Percentiles rank a stretch among this genome's conserved stretches.
These are phyloP conservation scores for Zelonia costaricensis DNA, from an alignment of 208 protist genomes.

Conservation along the genomic window DNA sequence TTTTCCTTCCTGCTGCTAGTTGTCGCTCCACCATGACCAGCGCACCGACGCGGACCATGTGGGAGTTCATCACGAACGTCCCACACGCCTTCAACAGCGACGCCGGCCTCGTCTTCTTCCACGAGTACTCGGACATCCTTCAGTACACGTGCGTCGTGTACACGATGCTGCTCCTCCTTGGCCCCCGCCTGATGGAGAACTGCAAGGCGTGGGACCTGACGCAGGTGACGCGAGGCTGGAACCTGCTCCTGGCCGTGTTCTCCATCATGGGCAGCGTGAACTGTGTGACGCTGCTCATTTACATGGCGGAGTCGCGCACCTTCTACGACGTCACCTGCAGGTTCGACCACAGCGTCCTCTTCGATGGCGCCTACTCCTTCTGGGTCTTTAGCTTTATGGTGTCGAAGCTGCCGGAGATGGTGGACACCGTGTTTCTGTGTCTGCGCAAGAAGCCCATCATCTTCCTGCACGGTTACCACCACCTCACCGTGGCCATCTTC, in stretches of 20 bases:
- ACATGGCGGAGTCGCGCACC: conserved; percentile 18
- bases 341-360: conserved; percentile 40
- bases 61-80: not conserved
- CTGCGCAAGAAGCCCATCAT: conserved; percentile 67
- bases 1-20: not conserved
- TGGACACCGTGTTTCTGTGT: conserved; percentile 72
- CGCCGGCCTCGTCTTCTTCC: conserved; percentile 24
- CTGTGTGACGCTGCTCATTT: conserved; percentile 37
- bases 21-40: not conserved
- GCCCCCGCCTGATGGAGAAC: conserved; percentile 29
- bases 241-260: conserved; percentile 63
- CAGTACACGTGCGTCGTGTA: conserved; percentile 36
- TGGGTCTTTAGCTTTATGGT: conserved; percentile 70
- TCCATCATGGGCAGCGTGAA: conserved; percentile 53
- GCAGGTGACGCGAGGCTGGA: conserved; percentile 58
- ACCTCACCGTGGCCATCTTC: conserved; percentile 80
- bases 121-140: conserved; percentile 36
- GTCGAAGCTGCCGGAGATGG: conserved; percentile 69
- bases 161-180: conserved; percentile 24
- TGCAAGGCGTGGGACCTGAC: conserved; percentile 43
- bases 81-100: conserved; percentile 38
- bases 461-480: conserved; percentile 83
- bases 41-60: not conserved
- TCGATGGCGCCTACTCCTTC: conserved; percentile 52
- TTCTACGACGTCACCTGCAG: conserved; percentile 46